Conservation (phyloP, 2,329 filamentous ascomycete species). For the Mariannaea elegans region DNA sequence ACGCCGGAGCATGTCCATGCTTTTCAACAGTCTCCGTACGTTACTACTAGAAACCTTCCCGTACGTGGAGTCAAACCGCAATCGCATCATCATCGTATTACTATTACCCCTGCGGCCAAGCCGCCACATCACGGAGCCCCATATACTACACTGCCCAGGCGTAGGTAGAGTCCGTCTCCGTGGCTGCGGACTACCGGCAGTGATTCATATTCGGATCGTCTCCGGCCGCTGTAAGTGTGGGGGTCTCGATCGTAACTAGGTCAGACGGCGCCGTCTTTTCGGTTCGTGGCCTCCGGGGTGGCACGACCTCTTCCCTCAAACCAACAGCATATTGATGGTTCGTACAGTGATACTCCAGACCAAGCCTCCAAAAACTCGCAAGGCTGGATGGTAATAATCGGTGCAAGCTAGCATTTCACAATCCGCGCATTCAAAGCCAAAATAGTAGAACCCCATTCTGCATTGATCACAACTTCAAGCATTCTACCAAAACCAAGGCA, state of each 20-base stretch:
- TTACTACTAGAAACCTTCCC: constrained; percentile 3
- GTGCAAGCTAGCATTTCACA: too few species aligned
- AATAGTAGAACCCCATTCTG: too few species aligned
- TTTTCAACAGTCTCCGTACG: neutral
- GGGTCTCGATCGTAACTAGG: constrained; percentile 1
- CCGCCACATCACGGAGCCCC: neutral
- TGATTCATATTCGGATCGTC: constrained; percentile 15
- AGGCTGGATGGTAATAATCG: too few species aligned
- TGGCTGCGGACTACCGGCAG: constrained; percentile 1
- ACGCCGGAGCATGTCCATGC: constrained; percentile 7
- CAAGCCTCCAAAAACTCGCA: too few species aligned
- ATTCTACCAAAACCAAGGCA: too few species aligned
- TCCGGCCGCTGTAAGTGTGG: neutral
- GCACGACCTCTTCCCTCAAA: neutral
- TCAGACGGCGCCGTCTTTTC: constrained; percentile 9
- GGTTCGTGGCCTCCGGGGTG: constrained; percentile 1
- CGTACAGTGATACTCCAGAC: too few species aligned
- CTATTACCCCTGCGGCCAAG: neutral
- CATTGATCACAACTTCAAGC: too few species aligned
- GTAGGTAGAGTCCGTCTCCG: neutral
- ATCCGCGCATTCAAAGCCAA: too few species aligned
- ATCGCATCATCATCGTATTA: constrained; percentile 7
- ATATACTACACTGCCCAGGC: neutral
- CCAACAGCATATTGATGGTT: neutral
- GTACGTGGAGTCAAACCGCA: constrained; percentile 12